Evolutionary conservation across 768 basidiomycete species (phyloP).

Genomic region (Russula ochroleuca): DNA sequence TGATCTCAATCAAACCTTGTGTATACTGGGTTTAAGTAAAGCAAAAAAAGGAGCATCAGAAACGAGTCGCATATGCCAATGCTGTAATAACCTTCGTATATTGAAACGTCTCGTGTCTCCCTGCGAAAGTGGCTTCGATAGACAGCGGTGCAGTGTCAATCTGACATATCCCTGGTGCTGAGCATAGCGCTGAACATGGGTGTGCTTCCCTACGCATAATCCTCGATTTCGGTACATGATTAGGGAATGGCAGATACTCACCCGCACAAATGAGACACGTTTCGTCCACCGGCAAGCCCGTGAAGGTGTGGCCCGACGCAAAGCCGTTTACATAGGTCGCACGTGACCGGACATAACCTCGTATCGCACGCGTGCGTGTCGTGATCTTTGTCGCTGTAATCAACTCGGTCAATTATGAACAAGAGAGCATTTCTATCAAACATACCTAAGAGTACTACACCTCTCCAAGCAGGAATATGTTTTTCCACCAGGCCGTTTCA

Average conservation of each 20-base stretch:
- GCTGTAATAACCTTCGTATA: slow-evolving; percentile 53
- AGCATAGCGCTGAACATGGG: slow-evolving; percentile 42
- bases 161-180: slow-evolving; percentile 49
- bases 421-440: neutral
- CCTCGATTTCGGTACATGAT: neutral
- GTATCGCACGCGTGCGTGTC: slow-evolving; percentile 47
- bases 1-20: slow-evolving; percentile 40
- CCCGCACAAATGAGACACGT: slow-evolving; percentile 55
- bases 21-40: slow-evolving; percentile 41
- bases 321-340: slow-evolving; percentile 52
- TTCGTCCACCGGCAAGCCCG: slow-evolving; percentile 36
- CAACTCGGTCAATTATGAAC: neutral
- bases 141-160: slow-evolving; percentile 57
- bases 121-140: slow-evolving; percentile 58
- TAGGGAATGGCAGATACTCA: slow-evolving; percentile 28
- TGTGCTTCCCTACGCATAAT: slow-evolving; percentile 45
- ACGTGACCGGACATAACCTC: slow-evolving; percentile 49
- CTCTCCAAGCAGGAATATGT: slow-evolving; percentile 19
- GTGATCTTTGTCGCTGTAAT: slow-evolving; percentile 44
- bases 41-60: neutral
- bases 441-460: slow-evolving; percentile 16
- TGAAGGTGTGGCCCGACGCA: slow-evolving; percentile 52
- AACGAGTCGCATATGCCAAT: neutral
- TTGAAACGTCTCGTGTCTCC: slow-evolving; percentile 55
- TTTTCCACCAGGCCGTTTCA: slow-evolving; percentile 6